Evolutionary conservation across 768 basidiomycete genomes (phyloP), one percentile per base, ranked within the genome.

Genomic region (Tricholoma sp.): DNA sequence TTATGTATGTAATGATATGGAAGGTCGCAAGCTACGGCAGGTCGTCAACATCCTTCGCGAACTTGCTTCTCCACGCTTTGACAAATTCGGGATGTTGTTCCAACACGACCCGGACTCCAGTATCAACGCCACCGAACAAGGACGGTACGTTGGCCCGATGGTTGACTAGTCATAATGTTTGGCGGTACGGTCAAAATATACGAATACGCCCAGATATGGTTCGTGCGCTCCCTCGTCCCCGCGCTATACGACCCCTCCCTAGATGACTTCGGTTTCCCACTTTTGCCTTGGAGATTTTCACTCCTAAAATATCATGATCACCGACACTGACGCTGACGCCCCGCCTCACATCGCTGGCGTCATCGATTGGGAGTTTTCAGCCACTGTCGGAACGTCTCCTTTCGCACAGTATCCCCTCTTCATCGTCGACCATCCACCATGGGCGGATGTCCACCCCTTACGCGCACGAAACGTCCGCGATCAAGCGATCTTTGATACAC

Each of bases 291-390:
- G 62, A 31, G 60, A 65, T 43, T 65, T 65, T 49, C 64, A 63
- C 50, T 65, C 64, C 8, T 60, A 65, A 56, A 65, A 65, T 24
- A 63, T 63, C 55, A 55, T 65, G 62, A 51, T 58, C 27, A 49
- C 46, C 24, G n/a, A n/a, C n/a, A n/a, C n/a, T n/a, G 57, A 65
- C 37, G 18, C 12, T 29, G n/a, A 43, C 41, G 21, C 9, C 21
- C 5, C 3, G 1, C 57, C 52, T 14, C 56, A 39, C n/a, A 58
- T 57, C 14, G 9, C 50, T 51, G 50, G 22, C 41, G 52, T 65
- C 32, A 56, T 65, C 16, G 64, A 63, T 43, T 65, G 64, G 64
- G 64, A 65, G 45, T 52, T 57, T 35, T 60, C 64, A 16, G 56
- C 56, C 29, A 29, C 29, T 29, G 4, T 4, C 8, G 29, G 29